These are phyloP conservation scores for Ochromonas danica DNA, from an alignment of 108 stramenopile species.

Conservation along the genomic window DNA sequence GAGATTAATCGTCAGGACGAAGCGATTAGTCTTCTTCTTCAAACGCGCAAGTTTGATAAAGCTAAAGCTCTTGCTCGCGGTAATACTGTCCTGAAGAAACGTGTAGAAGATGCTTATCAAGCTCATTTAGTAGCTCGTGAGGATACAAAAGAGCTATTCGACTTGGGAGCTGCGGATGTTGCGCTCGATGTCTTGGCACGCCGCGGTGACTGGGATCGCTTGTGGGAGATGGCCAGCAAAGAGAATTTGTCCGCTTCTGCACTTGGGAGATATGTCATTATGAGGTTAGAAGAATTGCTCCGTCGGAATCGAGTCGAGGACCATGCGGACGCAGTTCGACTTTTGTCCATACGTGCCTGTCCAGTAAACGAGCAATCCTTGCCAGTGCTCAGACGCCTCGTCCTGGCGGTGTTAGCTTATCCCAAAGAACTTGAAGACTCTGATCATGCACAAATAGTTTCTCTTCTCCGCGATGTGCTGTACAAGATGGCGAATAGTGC, in stretches of 20 bases:
- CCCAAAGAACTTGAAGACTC: constrained; percentile 21
- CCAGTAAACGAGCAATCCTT: constrained; percentile 30
- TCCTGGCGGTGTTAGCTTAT: neutral
- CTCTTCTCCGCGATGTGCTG: constrained; percentile 51
- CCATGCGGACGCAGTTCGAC: constrained; percentile 48
- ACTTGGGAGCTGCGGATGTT: constrained; percentile 55
- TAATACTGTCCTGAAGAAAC: constrained; percentile 18
- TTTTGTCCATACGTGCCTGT: constrained; percentile 38
- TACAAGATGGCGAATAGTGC: constrained; percentile 36
- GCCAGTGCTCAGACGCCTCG: constrained; percentile 38
- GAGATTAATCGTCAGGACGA: constrained; percentile 54
- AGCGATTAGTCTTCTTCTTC: constrained; percentile 50
- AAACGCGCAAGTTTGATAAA: constrained; percentile 54
- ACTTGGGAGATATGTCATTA: constrained; percentile 50
- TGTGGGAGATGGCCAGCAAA: constrained; percentile 55
- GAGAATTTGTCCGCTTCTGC: constrained; percentile 39
- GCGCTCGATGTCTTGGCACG: constrained; percentile 59
- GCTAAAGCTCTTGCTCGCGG: constrained; percentile 39
- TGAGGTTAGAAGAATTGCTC: constrained; percentile 27
- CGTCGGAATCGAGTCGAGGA: neutral
- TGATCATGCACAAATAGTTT: constrained; percentile 34
- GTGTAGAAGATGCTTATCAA: constrained; percentile 46
- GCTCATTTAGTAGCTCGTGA: constrained; percentile 44
- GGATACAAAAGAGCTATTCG: constrained; percentile 58
- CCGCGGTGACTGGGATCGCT: constrained; percentile 58